Percentiles rank a stretch among this genome's conserved stretches.
phyloP scores from a whole-genome alignment of 208 protist genomes.

The Strigomonas galati region DNA sequence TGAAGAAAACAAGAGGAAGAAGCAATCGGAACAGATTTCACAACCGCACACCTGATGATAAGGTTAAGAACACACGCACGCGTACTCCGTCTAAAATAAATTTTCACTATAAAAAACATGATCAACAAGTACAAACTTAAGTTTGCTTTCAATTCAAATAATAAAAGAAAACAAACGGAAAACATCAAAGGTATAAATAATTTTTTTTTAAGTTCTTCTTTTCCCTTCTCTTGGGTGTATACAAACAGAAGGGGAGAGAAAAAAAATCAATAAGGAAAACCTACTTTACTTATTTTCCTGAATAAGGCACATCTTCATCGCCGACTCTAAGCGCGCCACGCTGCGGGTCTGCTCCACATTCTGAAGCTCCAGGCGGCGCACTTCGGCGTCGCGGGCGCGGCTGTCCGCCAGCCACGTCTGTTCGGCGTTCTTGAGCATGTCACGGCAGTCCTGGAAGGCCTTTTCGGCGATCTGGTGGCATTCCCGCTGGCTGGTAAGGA shows the following conservation, averaged over 20 bases:
- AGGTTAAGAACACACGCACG: no score
- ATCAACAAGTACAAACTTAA: neutral
- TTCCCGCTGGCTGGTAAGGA: constrained; percentile 47
- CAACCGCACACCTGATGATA: no score
- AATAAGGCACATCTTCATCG: constrained; percentile 79
- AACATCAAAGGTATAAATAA: neutral
- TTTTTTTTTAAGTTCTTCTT: neutral
- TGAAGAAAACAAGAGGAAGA: neutral
- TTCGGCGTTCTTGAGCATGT: constrained; percentile 65
- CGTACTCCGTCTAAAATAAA: neutral
- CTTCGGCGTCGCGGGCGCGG: constrained; percentile 60
- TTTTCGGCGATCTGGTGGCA: constrained; percentile 44
- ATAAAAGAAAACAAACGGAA: neutral
- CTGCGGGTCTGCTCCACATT: constrained; percentile 88
- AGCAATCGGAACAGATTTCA: neutral
- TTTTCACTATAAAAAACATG: neutral
- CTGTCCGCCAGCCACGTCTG: constrained; percentile 62
- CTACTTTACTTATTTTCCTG: constrained; percentile 20
- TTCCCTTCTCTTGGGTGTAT: neutral
- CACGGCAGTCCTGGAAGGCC: constrained; percentile 62
- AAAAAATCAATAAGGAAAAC: neutral
- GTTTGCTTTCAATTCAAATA: neutral
- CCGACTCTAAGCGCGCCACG: constrained; percentile 67
- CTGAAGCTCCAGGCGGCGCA: constrained; percentile 79
- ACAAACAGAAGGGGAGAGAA: neutral